Conservation (phyloP, 805 yeast genomes). For the Cyberlindnera samutprakarnensis region DNA sequence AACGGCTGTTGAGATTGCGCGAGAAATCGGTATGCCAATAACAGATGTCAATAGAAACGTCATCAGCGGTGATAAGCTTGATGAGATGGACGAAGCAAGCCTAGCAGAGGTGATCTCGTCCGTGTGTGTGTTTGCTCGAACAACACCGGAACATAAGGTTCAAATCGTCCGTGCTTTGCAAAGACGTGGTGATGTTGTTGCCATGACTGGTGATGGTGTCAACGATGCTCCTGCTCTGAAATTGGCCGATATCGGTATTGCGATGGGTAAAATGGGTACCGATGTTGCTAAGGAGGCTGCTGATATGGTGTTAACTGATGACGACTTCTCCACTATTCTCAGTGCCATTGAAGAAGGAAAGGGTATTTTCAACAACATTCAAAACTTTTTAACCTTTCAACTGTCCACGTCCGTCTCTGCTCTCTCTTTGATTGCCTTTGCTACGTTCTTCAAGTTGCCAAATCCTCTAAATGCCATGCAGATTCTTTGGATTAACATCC, state of each 20-base stretch:
- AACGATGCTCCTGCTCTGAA: slow-evolving; percentile 98
- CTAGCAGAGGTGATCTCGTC: slow-evolving; percentile 69
- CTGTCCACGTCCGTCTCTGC: slow-evolving; percentile 96
- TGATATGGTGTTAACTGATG: slow-evolving; percentile 95
- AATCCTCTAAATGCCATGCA: slow-evolving; percentile 98
- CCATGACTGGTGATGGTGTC: slow-evolving; percentile 99
- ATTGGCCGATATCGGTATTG: slow-evolving; percentile 91
- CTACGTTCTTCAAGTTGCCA: slow-evolving; percentile 82
- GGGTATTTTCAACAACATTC: slow-evolving; percentile 93
- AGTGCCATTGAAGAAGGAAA: slow-evolving; percentile 96
- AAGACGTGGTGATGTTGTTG: slow-evolving; percentile 88
- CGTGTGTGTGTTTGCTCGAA: slow-evolving; percentile 89
- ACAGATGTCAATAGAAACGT: slow-evolving; percentile 58
- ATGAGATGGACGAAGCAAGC: slow-evolving; percentile 61
- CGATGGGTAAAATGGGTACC: slow-evolving; percentile 91
- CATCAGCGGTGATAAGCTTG: slow-evolving; percentile 79
- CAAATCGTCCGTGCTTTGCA: slow-evolving; percentile 86
- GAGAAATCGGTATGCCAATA: slow-evolving; percentile 83
- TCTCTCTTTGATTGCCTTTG: slow-evolving; percentile 74
- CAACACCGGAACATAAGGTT: slow-evolving; percentile 91
- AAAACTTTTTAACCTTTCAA: slow-evolving; percentile 91
- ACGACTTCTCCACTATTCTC: slow-evolving; percentile 90
- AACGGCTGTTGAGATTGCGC: slow-evolving; percentile 80
- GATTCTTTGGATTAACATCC: slow-evolving; percentile 92
- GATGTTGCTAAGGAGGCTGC: slow-evolving; percentile 99